Evolutionary conservation across 2,329 filamentous ascomycete species (phyloP), one percentile per base, ranked within the genome.

Genomic region (Cordyceps farinosa): DNA sequence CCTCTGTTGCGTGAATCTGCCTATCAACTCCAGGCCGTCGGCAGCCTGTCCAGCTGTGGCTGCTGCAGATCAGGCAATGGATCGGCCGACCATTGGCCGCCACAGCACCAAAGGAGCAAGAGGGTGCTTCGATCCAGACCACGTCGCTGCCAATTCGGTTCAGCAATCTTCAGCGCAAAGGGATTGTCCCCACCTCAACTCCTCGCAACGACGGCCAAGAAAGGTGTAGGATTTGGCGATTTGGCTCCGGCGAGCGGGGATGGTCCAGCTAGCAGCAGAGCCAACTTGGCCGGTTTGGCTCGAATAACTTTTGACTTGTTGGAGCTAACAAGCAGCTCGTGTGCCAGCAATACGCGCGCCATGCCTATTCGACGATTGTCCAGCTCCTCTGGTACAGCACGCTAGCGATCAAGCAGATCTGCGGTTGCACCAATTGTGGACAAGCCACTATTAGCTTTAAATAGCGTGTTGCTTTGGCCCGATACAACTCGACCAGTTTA

Each of bases 361-460:
- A 61, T 36, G 30, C 38, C 58, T 61, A 34, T 32, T 29, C 10
- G 9, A 40, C 38, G 30, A 30, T 61, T 32, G 2, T 17, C 38
- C 10, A 53, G 38, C 58, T 61, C 38, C 50, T 61, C 48, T 54
- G n/a, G 15, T 45, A 30, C 52, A 55, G 34, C 42, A 30, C 22
- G 38, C 48, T 51, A 61, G n/a, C 48, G 29, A 60, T 60, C 36
- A 36, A 54, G 29, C 48, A 47, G 58, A 61, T 61, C 58, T 54
- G 40, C 58, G n/a, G 50, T 59, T 53, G 30, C 50, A 53, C 27
- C 38, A 10, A 53, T 15, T 45, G 40, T 61, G 50, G 58, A 53
- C 58, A 53, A 45, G 38, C 48, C 58, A 29, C 48, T 34, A 45
- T 30, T 61, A 30, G 56, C 36, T 29, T 53, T 40, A 27, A 7